A percentile compares a stretch with the other conserved stretches of the same genome.
These are phyloP conservation scores for Actinomucor elegans DNA, from an alignment of 371 early-diverging fungal genomes.

Conservation along the genomic window DNA sequence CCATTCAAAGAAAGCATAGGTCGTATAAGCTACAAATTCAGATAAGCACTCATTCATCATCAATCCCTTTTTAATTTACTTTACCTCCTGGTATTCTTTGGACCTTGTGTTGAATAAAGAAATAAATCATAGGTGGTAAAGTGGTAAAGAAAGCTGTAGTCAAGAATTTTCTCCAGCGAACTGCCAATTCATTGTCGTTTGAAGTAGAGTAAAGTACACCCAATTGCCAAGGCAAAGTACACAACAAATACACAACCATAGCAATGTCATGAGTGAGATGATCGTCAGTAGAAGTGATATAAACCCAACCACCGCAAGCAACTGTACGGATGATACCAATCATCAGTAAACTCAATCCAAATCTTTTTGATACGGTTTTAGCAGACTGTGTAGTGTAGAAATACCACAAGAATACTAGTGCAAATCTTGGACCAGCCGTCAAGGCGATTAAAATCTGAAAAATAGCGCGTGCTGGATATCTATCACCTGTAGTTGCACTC, in stretches of 20 bases:
- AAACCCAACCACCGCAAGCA: constrained; percentile 81
- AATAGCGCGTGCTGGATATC: constrained; percentile 76
- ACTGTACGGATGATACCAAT: constrained; percentile 72
- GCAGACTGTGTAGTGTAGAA: constrained; percentile 48
- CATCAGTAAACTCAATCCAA: constrained; percentile 59
- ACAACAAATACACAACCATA: constrained; percentile 75
- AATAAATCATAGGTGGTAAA: constrained; percentile 75
- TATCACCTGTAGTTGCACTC: constrained; percentile 79
- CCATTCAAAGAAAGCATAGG: constrained; percentile 86
- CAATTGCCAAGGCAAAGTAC: constrained; percentile 76
- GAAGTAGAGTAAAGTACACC: constrained; percentile 53
- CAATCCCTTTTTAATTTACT: not conserved
- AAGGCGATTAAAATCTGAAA: constrained; percentile 82
- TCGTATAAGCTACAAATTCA: constrained; percentile 66
- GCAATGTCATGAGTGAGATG: constrained; percentile 79
- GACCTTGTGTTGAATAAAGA: constrained; percentile 78
- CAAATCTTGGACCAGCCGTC: constrained; percentile 70
- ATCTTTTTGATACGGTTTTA: constrained; percentile 44
- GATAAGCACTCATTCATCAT: not conserved
- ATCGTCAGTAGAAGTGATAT: constrained; percentile 80
- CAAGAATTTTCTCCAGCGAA: constrained; percentile 44
- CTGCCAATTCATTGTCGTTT: constrained; percentile 25
- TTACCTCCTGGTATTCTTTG: constrained; percentile 69
- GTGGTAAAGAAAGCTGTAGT: constrained; percentile 64
- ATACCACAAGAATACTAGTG: constrained; percentile 69